Evolutionary conservation across 805 yeast genomes (phyloP), one percentile per base, ranked within the genome.

Genomic region (Ogataea parapolymorpha): DNA sequence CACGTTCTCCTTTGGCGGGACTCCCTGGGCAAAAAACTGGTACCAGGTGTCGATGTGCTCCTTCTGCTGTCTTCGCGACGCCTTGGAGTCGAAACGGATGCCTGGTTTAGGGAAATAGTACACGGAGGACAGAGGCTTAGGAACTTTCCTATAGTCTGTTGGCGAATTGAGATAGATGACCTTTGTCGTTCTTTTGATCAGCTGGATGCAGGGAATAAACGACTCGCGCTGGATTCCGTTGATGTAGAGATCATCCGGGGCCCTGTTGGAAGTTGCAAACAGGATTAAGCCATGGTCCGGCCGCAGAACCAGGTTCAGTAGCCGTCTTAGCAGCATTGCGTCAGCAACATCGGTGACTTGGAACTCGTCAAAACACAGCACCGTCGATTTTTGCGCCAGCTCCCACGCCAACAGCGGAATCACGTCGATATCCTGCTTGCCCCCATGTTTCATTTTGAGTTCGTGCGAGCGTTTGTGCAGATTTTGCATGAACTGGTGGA

Each of bases 261-360:
- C 90, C 53, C 99, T 78, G 63, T 93, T 93, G 6, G 96, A 88
- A 1, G 99, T 93, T 20, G 96, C 90, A 68, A 93, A 90, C 8
- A 93, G 66, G 2, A 90, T 80, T 16, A 90, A 81, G 1, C 98
- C 98, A 55, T 84, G 83, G 38, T 82, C 77, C 0, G 81, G 77
- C 33, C 83, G 75, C 42, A 90, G 65, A n/a, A 86, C 70, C 27
- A 79, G 63, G 54, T 79, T 76, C 29, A 87, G 57, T 28, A 90
- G 67, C 37, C 96, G 71, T 48, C 99, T 77, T 31, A 93, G 70
- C 25, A 93, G 71, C 98, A 93, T 93, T 2, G 99, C 99, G 63
- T 93, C 99, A 0, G 98, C 99, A 23, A 93, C 97, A 62, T 93
- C 99, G 1, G 96, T 88, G 31, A 93, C 99, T 65, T 93, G 98